phyloP scores from a whole-genome alignment of 139 green algal species.

The Picochlorum sp. region DNA sequence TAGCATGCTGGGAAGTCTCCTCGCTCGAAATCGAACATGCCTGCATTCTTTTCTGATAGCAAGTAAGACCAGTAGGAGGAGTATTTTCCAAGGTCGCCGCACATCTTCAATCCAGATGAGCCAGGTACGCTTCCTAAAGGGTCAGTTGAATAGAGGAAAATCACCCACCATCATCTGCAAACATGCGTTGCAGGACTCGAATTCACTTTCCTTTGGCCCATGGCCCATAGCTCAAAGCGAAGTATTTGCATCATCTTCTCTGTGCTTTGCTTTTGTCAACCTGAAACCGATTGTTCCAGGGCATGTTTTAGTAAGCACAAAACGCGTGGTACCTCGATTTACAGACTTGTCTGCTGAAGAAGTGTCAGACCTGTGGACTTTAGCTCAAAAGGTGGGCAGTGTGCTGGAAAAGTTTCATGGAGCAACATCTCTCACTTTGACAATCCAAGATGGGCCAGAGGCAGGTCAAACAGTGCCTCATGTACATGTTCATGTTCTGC shows the following conservation, averaged over 20 bases:
- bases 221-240: slow-evolving; percentile 51
- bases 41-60: no score
- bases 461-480: slow-evolving; percentile 93
- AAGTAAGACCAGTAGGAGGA: no score
- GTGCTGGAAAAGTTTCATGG: slow-evolving; percentile 50
- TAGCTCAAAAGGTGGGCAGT: slow-evolving; percentile 52
- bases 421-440: slow-evolving; percentile 64
- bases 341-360: slow-evolving; percentile 68
- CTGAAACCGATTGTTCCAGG: slow-evolving; percentile 92
- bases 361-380: slow-evolving; percentile 76
- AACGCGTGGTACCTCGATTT: slow-evolving; percentile 66
- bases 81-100: no score
- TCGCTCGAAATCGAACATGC: no score
- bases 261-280: slow-evolving; percentile 88
- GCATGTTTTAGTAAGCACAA: slow-evolving; percentile 86
- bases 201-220: slow-evolving; percentile 53
- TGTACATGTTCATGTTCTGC: slow-evolving; percentile 94
- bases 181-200: slow-evolving; percentile 14
- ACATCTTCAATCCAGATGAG: no score
- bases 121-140: no score
- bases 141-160: neutral
- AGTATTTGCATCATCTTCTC: slow-evolving; percentile 61
- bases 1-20: no score
- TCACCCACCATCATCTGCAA: neutral
- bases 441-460: slow-evolving; percentile 69